Evolutionary conservation across 345 rosid genomes (phyloP), one percentile per base, ranked within the genome.

Genomic region (Geranium rotundifolium): DNA sequence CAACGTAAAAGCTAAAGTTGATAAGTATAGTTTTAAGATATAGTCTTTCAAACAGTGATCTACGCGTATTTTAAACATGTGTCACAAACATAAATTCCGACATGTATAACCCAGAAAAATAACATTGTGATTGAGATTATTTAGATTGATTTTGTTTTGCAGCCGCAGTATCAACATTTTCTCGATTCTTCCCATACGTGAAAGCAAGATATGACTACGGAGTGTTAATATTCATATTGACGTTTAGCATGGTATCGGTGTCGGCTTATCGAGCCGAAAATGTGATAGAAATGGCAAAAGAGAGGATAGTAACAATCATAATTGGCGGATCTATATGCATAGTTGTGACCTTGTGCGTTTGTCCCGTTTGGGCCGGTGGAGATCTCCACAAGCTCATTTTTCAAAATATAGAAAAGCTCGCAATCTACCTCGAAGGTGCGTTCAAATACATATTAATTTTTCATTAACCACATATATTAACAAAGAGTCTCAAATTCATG

Each of bases 171-270:
- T 67, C 65, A 1, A 71, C 76, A 41, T 77, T 77, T 56, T 34
- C 63, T 4, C 18, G 81, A 69, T 77, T 77, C 60, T 68, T 77
- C 50, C 81, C 81, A 6, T 52, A 8, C 20, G 56, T 77, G 65
- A 77, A 77, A 34, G 81, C 78, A 41, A 77, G 68, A 74, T 77
- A 74, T 34, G 78, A 77, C 49, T 74, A 77, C 56, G 81, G 81
- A 49, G 61, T 77, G 10, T 29, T 74, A 65, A 59, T 77, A 30
- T 77, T 74, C 20, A 71, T 74, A 65, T 49, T 77, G 57, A 77
- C 78, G 27, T 77, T 74, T 65, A 58, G 76, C 23, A 27, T 77
- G 72, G 69, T 77, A 23, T 58, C 80, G 0, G 63, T 74, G 1
- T 74, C 77, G 1, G 50, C 50, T 1, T 57, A 66, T 29, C 61